Percentiles rank a stretch among this genome's conserved stretches.
Conservation (phyloP, 148 eudicot genomes). For the Oxyria digyna region DNA sequence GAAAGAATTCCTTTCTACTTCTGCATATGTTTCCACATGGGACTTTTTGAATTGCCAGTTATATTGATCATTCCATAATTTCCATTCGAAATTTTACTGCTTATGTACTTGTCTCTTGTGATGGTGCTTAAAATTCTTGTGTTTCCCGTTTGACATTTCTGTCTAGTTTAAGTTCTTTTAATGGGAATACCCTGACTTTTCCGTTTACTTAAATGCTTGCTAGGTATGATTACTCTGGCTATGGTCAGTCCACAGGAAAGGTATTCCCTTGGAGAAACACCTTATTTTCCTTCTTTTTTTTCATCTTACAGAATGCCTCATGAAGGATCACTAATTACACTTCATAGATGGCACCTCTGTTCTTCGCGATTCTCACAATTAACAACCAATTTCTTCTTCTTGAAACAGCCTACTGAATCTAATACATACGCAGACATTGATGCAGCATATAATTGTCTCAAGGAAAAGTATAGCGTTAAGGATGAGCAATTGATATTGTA, state of each 20-base stretch:
- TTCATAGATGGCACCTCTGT: background rate
- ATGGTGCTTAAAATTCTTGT: background rate
- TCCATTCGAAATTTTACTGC: background rate
- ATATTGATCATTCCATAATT: background rate
- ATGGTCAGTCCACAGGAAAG: slow-evolving; percentile 97
- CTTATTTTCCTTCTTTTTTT: background rate
- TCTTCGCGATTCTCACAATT: slow-evolving; percentile 7
- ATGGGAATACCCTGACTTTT: slow-evolving; percentile 6
- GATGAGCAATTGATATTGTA: slow-evolving; percentile 78
- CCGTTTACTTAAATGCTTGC: slow-evolving; percentile 6
- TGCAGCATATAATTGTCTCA: slow-evolving; percentile 88
- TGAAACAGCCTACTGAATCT: slow-evolving; percentile 84
- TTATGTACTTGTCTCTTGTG: background rate
- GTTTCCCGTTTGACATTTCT: background rate
- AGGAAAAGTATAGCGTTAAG: slow-evolving; percentile 68
- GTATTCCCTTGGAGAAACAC: slow-evolving; percentile 20
- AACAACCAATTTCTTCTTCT: slow-evolving; percentile 21
- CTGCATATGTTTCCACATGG: background rate
- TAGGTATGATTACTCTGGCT: slow-evolving; percentile 98
- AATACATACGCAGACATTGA: slow-evolving; percentile 96
- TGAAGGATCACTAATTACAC: background rate
- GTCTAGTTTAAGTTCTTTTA: background rate
- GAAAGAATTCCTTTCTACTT: background rate
- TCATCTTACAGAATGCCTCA: background rate
- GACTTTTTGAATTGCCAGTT: background rate